Percentiles rank a stretch among this genome's conserved stretches.
phyloP scores from a whole-genome alignment of 768 basidiomycete genomes.

The Candolleomyces eurysporus region DNA sequence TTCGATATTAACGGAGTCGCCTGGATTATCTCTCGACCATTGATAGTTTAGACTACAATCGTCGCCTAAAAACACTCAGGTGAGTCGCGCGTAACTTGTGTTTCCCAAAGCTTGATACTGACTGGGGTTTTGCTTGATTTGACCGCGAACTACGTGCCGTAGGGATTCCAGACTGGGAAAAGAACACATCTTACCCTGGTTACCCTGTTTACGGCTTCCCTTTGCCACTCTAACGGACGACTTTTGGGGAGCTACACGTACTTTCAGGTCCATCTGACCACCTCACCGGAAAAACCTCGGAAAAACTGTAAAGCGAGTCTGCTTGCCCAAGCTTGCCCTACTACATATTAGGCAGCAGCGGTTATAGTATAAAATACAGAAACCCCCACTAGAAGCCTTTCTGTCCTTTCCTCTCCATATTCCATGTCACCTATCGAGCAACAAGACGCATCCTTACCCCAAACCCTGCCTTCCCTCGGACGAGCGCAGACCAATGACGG shows the following conservation, averaged over 20 bases:
- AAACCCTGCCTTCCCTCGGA: background rate
- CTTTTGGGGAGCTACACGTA: background rate
- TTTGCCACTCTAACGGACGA: background rate
- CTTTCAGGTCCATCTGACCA: background rate
- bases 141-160: too few relatives aligned
- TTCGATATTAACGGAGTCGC: too few relatives aligned
- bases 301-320: background rate
- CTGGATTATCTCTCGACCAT: too few relatives aligned
- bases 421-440: background rate
- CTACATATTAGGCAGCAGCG: background rate
- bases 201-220: too few relatives aligned
- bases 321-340: background rate
- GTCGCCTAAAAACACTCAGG: too few relatives aligned
- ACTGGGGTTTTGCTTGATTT: too few relatives aligned
- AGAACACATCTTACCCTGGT: too few relatives aligned
- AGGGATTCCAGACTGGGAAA: too few relatives aligned
- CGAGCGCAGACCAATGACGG: background rate
- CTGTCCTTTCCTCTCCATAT: background rate
- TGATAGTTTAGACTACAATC: too few relatives aligned
- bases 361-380: background rate
- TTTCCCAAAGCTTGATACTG: too few relatives aligned
- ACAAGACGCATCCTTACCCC: background rate
- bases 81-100: too few relatives aligned
- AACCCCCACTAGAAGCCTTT: background rate
- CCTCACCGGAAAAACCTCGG: slow-evolving; percentile 4